phyloP scores from a whole-genome alignment of 805 yeast genomes.

The Yarrowia hollandica region DNA sequence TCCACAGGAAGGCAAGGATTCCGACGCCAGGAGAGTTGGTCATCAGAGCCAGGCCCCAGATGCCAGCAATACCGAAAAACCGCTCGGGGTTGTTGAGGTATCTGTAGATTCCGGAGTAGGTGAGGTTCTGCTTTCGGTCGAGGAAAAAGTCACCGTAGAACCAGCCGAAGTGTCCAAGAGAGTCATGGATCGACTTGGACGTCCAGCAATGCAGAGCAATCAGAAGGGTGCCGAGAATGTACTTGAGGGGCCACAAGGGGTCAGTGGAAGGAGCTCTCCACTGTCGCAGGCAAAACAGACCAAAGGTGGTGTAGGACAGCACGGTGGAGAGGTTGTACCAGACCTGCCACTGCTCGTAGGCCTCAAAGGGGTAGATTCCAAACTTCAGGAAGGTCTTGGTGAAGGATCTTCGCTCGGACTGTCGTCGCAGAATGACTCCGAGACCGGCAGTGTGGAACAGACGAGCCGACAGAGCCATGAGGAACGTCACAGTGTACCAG shows the following conservation, averaged over 20 bases:
- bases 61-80: constrained; percentile 71
- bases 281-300: constrained; percentile 38
- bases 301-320: constrained; percentile 57
- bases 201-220: constrained; percentile 67
- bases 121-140: constrained; percentile 46
- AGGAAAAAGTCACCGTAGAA: constrained; percentile 83
- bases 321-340: constrained; percentile 55
- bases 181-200: constrained; percentile 62
- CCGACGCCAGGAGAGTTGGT: constrained; percentile 52
- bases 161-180: constrained; percentile 86
- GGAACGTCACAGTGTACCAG: constrained; percentile 42
- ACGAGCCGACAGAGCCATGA: constrained; percentile 49
- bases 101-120: constrained; percentile 78
- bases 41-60: constrained; percentile 69
- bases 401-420: constrained; percentile 61
- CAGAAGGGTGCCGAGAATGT: constrained; percentile 60
- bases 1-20: constrained; percentile 63
- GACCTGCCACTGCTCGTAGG: constrained; percentile 72
- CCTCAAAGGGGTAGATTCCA: constrained; percentile 62
- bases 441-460: constrained; percentile 53
- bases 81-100: constrained; percentile 83
- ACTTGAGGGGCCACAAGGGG: constrained; percentile 47
- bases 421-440: constrained; percentile 54
- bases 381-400: constrained; percentile 64
- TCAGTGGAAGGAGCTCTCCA: constrained; percentile 37